Evolutionary conservation across 352 stramenopile species (phyloP).

Genomic region (Phytophthora cactorum): DNA sequence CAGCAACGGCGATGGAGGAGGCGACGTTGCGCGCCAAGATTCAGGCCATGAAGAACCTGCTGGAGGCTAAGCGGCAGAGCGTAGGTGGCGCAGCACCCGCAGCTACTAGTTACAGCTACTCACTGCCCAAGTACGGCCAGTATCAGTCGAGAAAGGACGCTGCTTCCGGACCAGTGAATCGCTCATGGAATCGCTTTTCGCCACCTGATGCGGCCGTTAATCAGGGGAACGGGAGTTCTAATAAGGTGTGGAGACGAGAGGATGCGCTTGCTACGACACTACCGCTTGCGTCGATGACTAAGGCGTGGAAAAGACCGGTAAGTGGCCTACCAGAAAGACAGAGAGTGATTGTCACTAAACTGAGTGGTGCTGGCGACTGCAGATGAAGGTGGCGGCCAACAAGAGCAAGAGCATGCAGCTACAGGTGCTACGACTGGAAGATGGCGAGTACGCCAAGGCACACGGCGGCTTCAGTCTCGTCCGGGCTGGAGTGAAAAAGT

Average conservation of each 20-base stretch:
- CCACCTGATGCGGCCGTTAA: background rate
- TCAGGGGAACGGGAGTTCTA: conserved; percentile 35
- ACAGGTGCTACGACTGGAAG: conserved; percentile 62
- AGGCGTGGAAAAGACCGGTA: conserved; percentile 45
- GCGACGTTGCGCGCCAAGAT: conserved; percentile 81
- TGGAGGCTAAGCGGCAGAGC: conserved; percentile 53
- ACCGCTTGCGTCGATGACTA: conserved; percentile 19
- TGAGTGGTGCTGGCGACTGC: conserved; percentile 3
- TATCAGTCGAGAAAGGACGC: conserved; percentile 18
- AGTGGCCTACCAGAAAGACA: background rate
- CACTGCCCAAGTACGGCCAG: background rate
- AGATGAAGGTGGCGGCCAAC: conserved; percentile 41
- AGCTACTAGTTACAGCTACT: conserved; percentile 5
- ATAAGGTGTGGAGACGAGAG: conserved; percentile 65
- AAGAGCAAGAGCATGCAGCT: conserved; percentile 55
- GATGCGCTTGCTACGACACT: conserved; percentile 6
- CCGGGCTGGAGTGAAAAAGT: conserved; percentile 57
- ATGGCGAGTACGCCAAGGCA: conserved; percentile 77
- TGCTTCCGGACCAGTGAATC: conserved; percentile 33
- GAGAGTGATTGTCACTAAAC: conserved; percentile 9
- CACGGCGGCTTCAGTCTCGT: conserved; percentile 79
- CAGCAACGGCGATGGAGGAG: conserved; percentile 74
- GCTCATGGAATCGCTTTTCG: conserved; percentile 51
- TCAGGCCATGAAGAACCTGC: conserved; percentile 81
- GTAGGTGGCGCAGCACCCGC: background rate